Conservation (phyloP, 2,329 filamentous ascomycete genomes). For the Tolypocladium amazonense region DNA sequence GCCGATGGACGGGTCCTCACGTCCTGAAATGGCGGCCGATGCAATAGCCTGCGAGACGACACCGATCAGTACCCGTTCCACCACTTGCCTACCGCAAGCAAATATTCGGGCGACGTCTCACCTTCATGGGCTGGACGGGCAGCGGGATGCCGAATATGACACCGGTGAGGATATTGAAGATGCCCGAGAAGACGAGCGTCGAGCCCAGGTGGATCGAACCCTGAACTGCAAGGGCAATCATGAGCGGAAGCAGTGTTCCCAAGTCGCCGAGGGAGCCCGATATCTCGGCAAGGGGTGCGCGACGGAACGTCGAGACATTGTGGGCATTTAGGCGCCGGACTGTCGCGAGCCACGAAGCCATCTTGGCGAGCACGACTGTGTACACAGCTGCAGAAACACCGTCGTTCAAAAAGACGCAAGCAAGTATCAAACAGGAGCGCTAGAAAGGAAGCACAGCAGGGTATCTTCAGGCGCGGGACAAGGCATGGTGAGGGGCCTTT, state of each 20-base stretch:
- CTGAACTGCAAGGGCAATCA: slow-evolving; percentile 74
- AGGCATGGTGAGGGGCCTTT: neutral
- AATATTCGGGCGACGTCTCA: slow-evolving; percentile 10
- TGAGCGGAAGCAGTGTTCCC: slow-evolving; percentile 79
- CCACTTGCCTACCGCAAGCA: neutral
- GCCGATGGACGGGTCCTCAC: slow-evolving; percentile 33
- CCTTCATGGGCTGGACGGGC: slow-evolving; percentile 82
- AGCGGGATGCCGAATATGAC: slow-evolving; percentile 76
- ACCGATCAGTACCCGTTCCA: neutral
- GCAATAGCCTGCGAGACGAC: slow-evolving; percentile 60
- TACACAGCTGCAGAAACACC: neutral
- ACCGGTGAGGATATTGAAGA: slow-evolving; percentile 80
- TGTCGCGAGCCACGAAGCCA: slow-evolving; percentile 16
- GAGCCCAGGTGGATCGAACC: slow-evolving; percentile 70
- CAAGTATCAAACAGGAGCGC: neutral
- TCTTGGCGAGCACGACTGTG: slow-evolving; percentile 1
- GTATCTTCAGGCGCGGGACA: neutral
- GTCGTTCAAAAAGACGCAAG: neutral
- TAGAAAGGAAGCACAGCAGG: neutral
- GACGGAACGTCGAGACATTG: slow-evolving; percentile 37
- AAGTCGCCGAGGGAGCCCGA: slow-evolving; percentile 82
- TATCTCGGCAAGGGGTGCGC: slow-evolving; percentile 54
- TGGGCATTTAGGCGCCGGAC: slow-evolving; percentile 27
- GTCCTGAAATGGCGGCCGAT: slow-evolving; percentile 69
- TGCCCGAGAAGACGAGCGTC: slow-evolving; percentile 79